These are phyloP conservation scores for Macrotyloma uniflorum DNA, from an alignment of 306 rosid genomes.

Conservation along the genomic window DNA sequence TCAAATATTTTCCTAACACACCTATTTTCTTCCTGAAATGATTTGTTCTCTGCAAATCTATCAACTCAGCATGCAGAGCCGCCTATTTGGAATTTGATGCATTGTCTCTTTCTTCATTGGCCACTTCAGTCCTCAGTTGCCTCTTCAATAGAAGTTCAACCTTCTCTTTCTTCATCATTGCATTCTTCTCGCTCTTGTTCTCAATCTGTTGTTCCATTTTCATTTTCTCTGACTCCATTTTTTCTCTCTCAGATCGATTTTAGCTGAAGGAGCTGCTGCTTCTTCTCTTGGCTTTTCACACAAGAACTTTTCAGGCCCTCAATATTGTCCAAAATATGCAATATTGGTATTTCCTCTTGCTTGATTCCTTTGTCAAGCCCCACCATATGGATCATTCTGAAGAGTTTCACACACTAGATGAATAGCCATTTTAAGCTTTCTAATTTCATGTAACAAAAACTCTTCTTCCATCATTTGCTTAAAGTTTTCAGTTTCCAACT, in stretches of 20 bases:
- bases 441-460: slow-evolving; percentile 69
- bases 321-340: slow-evolving; percentile 59
- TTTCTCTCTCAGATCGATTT: slow-evolving; percentile 55
- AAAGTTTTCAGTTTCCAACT: slow-evolving; percentile 88
- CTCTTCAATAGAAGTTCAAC: slow-evolving; percentile 58
- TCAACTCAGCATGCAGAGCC: slow-evolving; percentile 52
- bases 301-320: slow-evolving; percentile 63
- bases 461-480: slow-evolving; percentile 86
- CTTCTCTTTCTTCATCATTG: slow-evolving; percentile 55
- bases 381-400: slow-evolving; percentile 54
- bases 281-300: slow-evolving; percentile 62
- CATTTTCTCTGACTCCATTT: slow-evolving; percentile 52
- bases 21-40: slow-evolving; percentile 60
- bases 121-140: slow-evolving; percentile 57
- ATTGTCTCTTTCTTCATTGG: slow-evolving; percentile 51
- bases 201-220: slow-evolving; percentile 57
- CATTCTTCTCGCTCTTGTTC: slow-evolving; percentile 48
- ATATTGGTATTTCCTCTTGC: slow-evolving; percentile 53
- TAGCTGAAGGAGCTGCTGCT: slow-evolving; percentile 62
- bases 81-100: slow-evolving; percentile 47
- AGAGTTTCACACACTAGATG: slow-evolving; percentile 70
- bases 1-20: slow-evolving; percentile 51
- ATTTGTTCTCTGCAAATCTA: slow-evolving; percentile 49
- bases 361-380: slow-evolving; percentile 46
- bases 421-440: slow-evolving; percentile 64